Evolutionary conservation across 352 stramenopile species (phyloP).

Genomic region (Phytophthora pisi): DNA sequence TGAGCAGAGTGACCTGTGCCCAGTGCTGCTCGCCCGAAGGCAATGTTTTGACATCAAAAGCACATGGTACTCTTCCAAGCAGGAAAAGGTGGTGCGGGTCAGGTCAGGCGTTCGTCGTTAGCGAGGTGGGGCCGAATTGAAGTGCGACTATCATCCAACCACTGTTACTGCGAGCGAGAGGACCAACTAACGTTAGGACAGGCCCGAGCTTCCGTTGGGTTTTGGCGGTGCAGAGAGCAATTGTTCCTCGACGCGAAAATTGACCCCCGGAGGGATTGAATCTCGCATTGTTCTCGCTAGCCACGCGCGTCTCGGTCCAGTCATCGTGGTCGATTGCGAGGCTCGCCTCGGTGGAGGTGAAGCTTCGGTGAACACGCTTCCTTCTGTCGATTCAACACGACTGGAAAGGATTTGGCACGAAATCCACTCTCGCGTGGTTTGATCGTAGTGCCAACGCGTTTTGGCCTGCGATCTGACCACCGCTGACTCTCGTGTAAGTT

Average conservation of each 20-base stretch:
- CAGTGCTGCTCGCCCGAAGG: slow-evolving; percentile 4
- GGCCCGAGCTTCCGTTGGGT: background rate
- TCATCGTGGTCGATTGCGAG: slow-evolving; percentile 1
- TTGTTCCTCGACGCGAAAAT: slow-evolving; percentile 15
- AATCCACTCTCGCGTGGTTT: slow-evolving; percentile 8
- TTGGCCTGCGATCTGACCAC: slow-evolving; percentile 27
- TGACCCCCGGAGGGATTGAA: background rate
- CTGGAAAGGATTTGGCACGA: slow-evolving; percentile 8
- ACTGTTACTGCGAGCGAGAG: slow-evolving; percentile 6
- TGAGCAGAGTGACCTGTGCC: slow-evolving; percentile 8
- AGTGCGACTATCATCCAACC: slow-evolving; percentile 10
- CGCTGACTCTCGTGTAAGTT: slow-evolving; percentile 21
- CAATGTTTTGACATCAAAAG: background rate
- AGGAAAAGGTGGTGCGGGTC: slow-evolving; percentile 1
- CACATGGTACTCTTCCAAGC: background rate
- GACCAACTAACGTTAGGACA: background rate
- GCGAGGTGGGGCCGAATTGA: background rate
- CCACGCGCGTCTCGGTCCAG: slow-evolving; percentile 1
- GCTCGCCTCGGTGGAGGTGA: slow-evolving; percentile 17
- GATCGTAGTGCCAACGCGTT: slow-evolving; percentile 10
- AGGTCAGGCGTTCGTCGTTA: background rate
- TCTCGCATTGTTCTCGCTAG: too few species aligned
- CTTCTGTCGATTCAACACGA: slow-evolving; percentile 24
- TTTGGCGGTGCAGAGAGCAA: slow-evolving; percentile 5
- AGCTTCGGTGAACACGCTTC: slow-evolving; percentile 31